Evolutionary conservation across 1,139 yeast species (phyloP), one percentile per base, ranked within the genome.

Genomic region (Hemisphaericaspora xylanilytica): DNA sequence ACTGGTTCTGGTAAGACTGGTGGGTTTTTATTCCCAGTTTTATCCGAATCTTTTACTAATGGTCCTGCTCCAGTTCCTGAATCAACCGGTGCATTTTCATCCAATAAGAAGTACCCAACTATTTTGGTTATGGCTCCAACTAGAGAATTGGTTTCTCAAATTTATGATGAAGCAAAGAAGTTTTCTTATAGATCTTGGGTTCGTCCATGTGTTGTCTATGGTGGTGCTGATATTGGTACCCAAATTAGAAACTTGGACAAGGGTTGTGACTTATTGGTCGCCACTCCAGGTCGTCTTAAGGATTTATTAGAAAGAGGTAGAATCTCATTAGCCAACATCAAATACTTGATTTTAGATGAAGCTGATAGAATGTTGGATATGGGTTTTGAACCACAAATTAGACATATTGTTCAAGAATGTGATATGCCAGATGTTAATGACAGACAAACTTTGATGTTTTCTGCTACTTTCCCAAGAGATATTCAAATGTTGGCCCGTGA

Each of bases 1-100:
- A 92, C 98, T 55, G 97, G 94, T 86, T 90, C 97, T 42, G 99
- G 99, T 80, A 92, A 92, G 75, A 92, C 99, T 62, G 97, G 98
- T 77, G 99, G 98, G 51, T 92, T 92, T 78, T 76, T 92, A 61
- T 92, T 92, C 86, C 99, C 99, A 51, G 96, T 94, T 44, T 78
- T 92, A 55, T 85, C 96, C 35, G 92, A 90, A 70, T 86, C 95
- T 46, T 92, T 83, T 70, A 72, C 79, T 65, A 80, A 75, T 56
- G 99, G 99, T 35, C 99, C 99, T 45, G 78, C 88, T 43, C 75
- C 81, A 39, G 55, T 65, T 34, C 81, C 85, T 38, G 80, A 73
- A 52, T 48, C 67, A 18, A 59, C 67, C 42, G 80, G 81, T 44
- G 80, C 80, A 47, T 80, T 81, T 61, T 70, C 81, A 12, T 73